Evolutionary conservation across 2,329 filamentous ascomycete genomes (phyloP), one percentile per base, ranked within the genome.

Genomic region (Tolypocladium inflatum): DNA sequence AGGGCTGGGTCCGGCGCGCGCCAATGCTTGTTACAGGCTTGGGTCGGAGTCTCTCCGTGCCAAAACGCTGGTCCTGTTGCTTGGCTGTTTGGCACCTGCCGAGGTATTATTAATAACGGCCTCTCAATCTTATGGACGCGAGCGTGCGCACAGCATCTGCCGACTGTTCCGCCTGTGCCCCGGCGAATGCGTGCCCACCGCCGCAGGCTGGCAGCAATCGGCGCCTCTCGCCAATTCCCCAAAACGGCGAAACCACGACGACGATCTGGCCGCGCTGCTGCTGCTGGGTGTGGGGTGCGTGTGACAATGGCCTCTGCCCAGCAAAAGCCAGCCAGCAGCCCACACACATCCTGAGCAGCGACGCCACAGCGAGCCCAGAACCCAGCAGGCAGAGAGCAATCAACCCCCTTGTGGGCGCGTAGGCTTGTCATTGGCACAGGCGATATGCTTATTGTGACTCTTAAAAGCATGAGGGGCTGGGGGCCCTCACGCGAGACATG

Each of bases 351-450:
- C 35, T 15, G 23, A 19, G 17, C 23, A 8, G 43, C 30, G 42
- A 26, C 58, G 58, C 58, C 58, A 59, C 58, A 39, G 38, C 26
- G 50, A 59, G 58, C 43, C 58, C 50, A 59, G 58, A 57, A 57
- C 45, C 45, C 26, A 33, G 15, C 15, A n/a, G 45, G 45, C 23
- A 48, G 15, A 48, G 37, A 42, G 52, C 52, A 15, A 15, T 26
- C 52, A 9, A 41, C 39, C 42, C 42, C 23, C 45, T 26, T 13
- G 26, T 30, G 23, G 45, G 26, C 9, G 45, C 45, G 19, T 33
- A n/a, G 17, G 38, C 8, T 19, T 15, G 53, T 7, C 53, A 55
- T 55, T 55, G 53, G 53, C 23, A 38, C 43, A 30, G 48, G 41
- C 23, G 43, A 50, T 38, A 54, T 53, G 54, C 51, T 57, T 39